Evolutionary conservation across 371 early-diverging fungal genomes (phyloP).

Genomic region (Actinomortierella ambigua): DNA sequence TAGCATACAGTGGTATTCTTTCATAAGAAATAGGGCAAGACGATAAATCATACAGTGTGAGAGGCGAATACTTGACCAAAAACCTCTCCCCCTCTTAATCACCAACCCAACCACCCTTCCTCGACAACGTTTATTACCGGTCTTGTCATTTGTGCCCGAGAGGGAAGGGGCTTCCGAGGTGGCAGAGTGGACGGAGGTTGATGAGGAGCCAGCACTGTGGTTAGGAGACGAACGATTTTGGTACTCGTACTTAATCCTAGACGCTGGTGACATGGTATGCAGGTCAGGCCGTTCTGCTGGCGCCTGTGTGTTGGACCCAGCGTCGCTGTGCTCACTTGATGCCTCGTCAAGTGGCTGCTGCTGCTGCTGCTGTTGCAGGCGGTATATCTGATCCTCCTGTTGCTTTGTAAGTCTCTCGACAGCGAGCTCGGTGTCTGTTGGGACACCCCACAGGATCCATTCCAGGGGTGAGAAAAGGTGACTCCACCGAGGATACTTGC

Average conservation of each 20-base stretch:
- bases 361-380: neutral
- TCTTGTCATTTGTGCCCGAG: neutral
- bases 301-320: too few species aligned
- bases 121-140: too few species aligned
- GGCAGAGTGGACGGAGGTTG: neutral
- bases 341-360: neutral
- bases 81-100: neutral
- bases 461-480: slow-evolving; percentile 43
- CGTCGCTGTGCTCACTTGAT: neutral
- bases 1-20: slow-evolving; percentile 38
- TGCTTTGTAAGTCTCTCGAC: slow-evolving; percentile 24
- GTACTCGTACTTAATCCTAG: slow-evolving; percentile 39
- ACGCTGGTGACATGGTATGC: slow-evolving; percentile 21
- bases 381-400: slow-evolving; percentile 12
- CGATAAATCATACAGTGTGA: too few species aligned
- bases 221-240: slow-evolving; percentile 9
- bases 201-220: slow-evolving; percentile 9
- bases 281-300: neutral
- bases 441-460: slow-evolving; percentile 41
- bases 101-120: neutral
- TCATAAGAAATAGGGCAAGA: neutral
- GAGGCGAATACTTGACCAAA: too few species aligned
- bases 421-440: slow-evolving; percentile 36
- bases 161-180: neutral
- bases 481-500: slow-evolving; percentile 29